A percentile compares a stretch with the other conserved stretches of the same genome.
These are phyloP conservation scores for Daphne laureola DNA, from an alignment of 441 rosid genomes.

Conservation along the genomic window DNA sequence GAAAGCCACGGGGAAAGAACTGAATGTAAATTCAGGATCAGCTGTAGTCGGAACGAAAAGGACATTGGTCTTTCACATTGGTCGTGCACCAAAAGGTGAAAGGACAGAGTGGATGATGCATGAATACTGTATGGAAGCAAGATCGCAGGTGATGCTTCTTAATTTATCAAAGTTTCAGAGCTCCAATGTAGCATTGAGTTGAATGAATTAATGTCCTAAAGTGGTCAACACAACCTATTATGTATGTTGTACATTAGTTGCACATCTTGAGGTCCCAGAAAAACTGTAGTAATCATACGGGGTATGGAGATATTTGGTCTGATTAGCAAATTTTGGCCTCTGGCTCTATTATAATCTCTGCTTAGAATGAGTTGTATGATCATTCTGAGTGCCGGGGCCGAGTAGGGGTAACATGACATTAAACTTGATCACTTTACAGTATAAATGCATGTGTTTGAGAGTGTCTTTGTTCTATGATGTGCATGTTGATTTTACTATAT, in stretches of 20 bases:
- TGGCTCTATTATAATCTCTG: not conserved
- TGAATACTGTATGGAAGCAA: constrained; percentile 61
- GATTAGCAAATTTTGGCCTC: not conserved
- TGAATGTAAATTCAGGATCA: constrained; percentile 54
- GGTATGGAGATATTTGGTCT: no score
- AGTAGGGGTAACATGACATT: no score
- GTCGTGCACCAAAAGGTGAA: constrained; percentile 95
- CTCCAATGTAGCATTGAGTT: not conserved
- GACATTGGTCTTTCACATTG: constrained; percentile 72
- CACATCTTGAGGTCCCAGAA: no score
- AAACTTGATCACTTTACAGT: no score
- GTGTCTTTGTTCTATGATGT: no score
- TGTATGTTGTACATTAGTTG: no score
- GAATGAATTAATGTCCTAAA: not conserved
- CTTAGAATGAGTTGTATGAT: no score
- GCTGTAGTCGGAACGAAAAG: constrained; percentile 70
- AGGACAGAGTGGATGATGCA: constrained; percentile 91
- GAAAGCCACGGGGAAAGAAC: constrained; percentile 93
- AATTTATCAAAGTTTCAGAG: no score
- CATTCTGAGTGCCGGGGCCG: no score
- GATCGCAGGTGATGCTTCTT: not conserved
- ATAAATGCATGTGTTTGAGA: no score
- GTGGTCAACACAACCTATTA: not conserved
- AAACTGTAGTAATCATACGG: no score
- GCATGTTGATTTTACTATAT: no score